Conservation (phyloP, 2,329 filamentous ascomycete genomes). For the Periconia macrospinosa region DNA sequence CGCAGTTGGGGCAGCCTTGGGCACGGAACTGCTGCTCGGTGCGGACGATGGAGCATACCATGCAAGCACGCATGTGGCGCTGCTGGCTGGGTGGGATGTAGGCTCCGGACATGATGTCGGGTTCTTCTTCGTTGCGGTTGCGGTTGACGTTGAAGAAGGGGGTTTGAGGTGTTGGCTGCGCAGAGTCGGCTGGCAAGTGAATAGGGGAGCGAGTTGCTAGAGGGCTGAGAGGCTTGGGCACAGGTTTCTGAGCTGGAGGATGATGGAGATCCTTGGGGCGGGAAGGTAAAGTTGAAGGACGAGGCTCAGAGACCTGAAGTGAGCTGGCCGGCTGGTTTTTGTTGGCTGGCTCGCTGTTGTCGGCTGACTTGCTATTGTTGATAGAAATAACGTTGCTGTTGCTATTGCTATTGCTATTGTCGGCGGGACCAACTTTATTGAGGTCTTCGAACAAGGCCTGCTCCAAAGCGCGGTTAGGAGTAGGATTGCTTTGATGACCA, state of each 20-base stretch:
- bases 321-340: too few relatives aligned
- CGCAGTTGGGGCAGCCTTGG: constrained; percentile 95
- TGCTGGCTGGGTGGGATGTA: constrained; percentile 75
- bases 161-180: background rate
- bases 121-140: constrained; percentile 19
- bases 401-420: background rate
- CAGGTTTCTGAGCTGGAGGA: background rate
- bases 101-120: constrained; percentile 49
- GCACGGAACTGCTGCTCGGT: constrained; percentile 78
- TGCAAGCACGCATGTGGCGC: constrained; percentile 91
- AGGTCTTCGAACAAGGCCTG: background rate
- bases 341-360: too few relatives aligned
- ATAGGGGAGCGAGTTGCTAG: background rate
- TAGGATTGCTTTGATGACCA: background rate
- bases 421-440: background rate
- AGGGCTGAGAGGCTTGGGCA: background rate
- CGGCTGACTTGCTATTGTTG: too few relatives aligned
- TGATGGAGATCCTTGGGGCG: background rate
- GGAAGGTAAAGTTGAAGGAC: background rate
- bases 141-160: constrained; percentile 1
- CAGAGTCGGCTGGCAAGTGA: background rate
- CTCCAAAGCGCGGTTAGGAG: background rate
- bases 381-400: too few relatives aligned
- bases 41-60: constrained; percentile 97
- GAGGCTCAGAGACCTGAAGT: too few relatives aligned